These are phyloP conservation scores for Sonneratia caseolaris DNA, from an alignment of 345 rosid genomes.

Conservation along the genomic window DNA sequence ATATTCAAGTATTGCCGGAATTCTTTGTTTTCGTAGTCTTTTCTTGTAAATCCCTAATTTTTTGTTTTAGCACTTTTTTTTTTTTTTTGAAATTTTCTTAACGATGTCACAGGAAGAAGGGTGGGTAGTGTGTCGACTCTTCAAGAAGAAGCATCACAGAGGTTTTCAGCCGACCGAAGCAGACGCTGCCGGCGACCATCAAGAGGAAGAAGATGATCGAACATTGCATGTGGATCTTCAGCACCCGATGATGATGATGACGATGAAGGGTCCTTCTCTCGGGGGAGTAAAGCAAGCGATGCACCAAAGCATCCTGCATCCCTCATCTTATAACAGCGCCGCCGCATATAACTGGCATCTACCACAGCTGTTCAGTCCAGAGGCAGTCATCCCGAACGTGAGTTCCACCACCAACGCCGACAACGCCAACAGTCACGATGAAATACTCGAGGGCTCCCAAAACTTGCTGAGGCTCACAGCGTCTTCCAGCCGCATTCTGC, in stretches of 20 bases:
- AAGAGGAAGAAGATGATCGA: conserved; percentile 16
- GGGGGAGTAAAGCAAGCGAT: not conserved
- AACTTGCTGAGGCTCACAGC: conserved; percentile 45
- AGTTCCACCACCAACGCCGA: conserved; percentile 17
- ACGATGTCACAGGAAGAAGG: conserved; percentile 50
- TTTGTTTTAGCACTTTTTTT: too few relatives aligned
- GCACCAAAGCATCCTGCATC: conserved; percentile 12
- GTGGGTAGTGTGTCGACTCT: conserved; percentile 61
- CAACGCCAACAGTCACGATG: conserved; percentile 24
- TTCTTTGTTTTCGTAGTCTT: too few relatives aligned
- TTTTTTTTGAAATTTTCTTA: too few relatives aligned
- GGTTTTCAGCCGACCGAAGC: conserved; percentile 26
- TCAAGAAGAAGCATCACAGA: conserved; percentile 70
- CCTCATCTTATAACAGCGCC: conserved; percentile 2
- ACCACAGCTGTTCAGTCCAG: conserved; percentile 74
- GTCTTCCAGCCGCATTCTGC: conserved; percentile 3
- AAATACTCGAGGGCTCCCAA: conserved; percentile 51
- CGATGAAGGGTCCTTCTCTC: not conserved
- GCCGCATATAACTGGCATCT: conserved; percentile 46
- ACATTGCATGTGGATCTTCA: not conserved
- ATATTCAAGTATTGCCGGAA: too few relatives aligned
- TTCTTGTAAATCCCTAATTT: too few relatives aligned
- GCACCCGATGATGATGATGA: conserved; percentile 2
- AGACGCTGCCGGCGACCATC: conserved; percentile 29
- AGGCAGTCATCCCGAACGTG: conserved; percentile 28